Percentiles rank a stretch among this genome's conserved stretches.
These are phyloP conservation scores for Mycena maculata DNA, from an alignment of 768 basidiomycete species.

Conservation along the genomic window DNA sequence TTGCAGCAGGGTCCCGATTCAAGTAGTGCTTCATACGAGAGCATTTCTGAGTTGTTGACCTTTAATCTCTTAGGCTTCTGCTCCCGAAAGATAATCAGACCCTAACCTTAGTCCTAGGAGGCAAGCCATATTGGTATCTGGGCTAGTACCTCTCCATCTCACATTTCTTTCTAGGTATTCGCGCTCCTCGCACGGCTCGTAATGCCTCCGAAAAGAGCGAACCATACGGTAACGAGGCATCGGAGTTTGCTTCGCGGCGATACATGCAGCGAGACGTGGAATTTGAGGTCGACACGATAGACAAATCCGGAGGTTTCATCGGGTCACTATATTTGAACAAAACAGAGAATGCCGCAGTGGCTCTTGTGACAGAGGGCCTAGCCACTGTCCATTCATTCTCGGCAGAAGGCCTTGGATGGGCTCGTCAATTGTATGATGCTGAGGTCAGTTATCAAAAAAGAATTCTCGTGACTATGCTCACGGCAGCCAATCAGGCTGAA, in stretches of 20 bases:
- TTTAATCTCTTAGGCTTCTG: slow-evolving; percentile 68
- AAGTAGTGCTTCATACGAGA: slow-evolving; percentile 65
- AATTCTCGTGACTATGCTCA: background rate
- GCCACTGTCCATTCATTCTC: slow-evolving; percentile 91
- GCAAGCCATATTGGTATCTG: slow-evolving; percentile 50
- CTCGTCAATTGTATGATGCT: slow-evolving; percentile 82
- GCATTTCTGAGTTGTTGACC: slow-evolving; percentile 7
- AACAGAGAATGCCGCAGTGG: slow-evolving; percentile 85
- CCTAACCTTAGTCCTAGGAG: slow-evolving; percentile 91
- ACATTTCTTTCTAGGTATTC: slow-evolving; percentile 69
- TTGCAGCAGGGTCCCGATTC: slow-evolving; percentile 94
- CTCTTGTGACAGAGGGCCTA: slow-evolving; percentile 87
- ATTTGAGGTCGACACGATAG: slow-evolving; percentile 88
- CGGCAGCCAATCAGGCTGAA: slow-evolving; percentile 63
- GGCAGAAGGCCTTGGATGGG: slow-evolving; percentile 84
- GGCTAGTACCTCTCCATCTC: background rate
- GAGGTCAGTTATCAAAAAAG: slow-evolving; percentile 62
- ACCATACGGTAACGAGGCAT: slow-evolving; percentile 86
- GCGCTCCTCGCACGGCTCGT: slow-evolving; percentile 89
- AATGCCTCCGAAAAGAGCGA: slow-evolving; percentile 87
- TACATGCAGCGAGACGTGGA: slow-evolving; percentile 98
- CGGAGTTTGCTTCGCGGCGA: slow-evolving; percentile 79
- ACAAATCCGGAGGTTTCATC: slow-evolving; percentile 97
- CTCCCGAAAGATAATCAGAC: slow-evolving; percentile 94
- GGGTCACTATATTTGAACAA: slow-evolving; percentile 89